Conservation (phyloP, 106 monocot species). For the Amphibolis antarctica region DNA sequence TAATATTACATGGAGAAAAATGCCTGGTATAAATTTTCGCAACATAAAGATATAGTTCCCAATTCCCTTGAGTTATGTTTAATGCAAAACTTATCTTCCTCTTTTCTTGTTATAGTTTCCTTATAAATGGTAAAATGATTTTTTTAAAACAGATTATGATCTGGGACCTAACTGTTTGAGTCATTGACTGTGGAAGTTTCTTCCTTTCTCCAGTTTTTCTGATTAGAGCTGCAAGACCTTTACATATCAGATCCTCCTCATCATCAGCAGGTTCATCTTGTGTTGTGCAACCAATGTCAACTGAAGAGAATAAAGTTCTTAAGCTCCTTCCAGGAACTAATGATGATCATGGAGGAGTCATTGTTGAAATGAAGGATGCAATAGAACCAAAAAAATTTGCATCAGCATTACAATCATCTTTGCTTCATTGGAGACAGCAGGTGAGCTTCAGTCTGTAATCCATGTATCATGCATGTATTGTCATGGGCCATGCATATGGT, state of each 20-base stretch:
- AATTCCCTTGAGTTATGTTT: too few species aligned
- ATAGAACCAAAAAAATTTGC: conserved; percentile 43
- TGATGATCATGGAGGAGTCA: conserved; percentile 66
- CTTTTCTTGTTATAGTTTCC: too few species aligned
- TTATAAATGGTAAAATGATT: too few species aligned
- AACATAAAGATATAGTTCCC: too few species aligned
- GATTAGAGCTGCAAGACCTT: not conserved
- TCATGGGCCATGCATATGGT: too few species aligned
- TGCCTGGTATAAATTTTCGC: too few species aligned
- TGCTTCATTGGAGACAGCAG: conserved; percentile 57
- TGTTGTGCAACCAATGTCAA: conserved; percentile 6
- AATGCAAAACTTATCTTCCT: too few species aligned
- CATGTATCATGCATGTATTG: too few species aligned
- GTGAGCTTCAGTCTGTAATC: too few species aligned
- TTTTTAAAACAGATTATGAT: too few species aligned
- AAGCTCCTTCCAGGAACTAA: conserved; percentile 37
- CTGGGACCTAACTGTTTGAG: not conserved
- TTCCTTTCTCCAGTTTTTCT: not conserved
- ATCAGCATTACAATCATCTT: conserved; percentile 44
- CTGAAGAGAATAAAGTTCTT: conserved; percentile 24
- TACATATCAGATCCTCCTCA: not conserved
- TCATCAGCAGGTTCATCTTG: conserved; percentile 10
- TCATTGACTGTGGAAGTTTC: not conserved
- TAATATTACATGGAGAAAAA: too few species aligned
- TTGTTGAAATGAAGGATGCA: conserved; percentile 53